Base-by-base conservation (phyloP, 192 early-diverging fungal genomes). In the Podila verticillata region DNA sequence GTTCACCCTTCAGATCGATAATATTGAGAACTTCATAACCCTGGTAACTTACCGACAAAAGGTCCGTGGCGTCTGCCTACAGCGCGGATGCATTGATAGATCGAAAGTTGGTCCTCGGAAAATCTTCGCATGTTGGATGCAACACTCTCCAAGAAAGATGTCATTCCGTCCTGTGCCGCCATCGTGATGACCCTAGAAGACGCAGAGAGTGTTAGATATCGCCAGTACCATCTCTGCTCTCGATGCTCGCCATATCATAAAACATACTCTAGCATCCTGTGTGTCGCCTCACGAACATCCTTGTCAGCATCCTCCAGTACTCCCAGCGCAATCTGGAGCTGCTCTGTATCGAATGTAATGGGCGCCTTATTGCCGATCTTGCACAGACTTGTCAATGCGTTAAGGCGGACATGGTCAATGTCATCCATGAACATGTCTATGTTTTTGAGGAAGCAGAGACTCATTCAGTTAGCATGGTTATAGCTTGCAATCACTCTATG, bases 341-440 rank as follows among this genome's bases (percentile, higher is more conserved):
- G 93, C 66, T 95, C 93, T 7, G 86, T 88, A 44, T 91, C 87
- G 34, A 96, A 83, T 20, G 74, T 63, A 9, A 96, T 85, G 0
- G 70, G 74, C 10, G 86, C 66, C 2, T 83, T 82, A 4, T 75
- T 73, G 1, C 92, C 95, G 57, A 99, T 92, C 51, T 90, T 86
- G 24, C 83, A 84, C 17, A 99, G 87, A 59, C 89, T 93, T 22
- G 85, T 86, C 35, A 97, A 90, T 1, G 96, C 90, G 48, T 95
- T 92, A 7, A 96, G 71, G 0, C 97, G 92, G 5, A 99, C 93
- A 48, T 85, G 85, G 69, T 93, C 90, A 73, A 94, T 94, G 75
- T 97, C 96, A 83, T 99, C 97, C 83, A 98, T 97, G 70, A 99
- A 96, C 95, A 99, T 99, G 65, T 98, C 97, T 91, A 72, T 60